phyloP scores from a whole-genome alignment of 257 asterid genomes.

The Nicotiana undulata region DNA sequence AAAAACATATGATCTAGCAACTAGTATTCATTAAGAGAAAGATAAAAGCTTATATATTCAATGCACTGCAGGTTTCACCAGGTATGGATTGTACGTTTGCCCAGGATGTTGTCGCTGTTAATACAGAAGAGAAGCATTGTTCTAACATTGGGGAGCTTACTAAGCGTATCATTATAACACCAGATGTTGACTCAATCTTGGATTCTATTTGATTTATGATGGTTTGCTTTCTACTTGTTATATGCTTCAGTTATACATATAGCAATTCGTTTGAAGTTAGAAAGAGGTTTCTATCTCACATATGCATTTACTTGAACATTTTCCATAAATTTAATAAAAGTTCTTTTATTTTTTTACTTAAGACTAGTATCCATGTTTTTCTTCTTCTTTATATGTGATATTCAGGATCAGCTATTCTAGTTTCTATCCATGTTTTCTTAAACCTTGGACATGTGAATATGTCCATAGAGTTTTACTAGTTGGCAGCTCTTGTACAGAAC shows the following conservation, averaged over 20 bases:
- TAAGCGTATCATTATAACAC: slow-evolving; percentile 51
- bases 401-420: not conserved
- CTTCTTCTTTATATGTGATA: not conserved
- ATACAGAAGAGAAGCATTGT: slow-evolving; percentile 36
- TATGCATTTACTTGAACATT: not conserved
- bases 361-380: not conserved
- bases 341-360: not conserved
- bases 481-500: not conserved
- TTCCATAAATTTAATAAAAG: not conserved
- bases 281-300: not conserved
- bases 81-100: slow-evolving; percentile 51
- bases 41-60: not conserved
- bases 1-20: too few relatives aligned
- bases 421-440: too few relatives aligned
- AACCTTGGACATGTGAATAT: not conserved
- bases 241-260: slow-evolving; percentile 1
- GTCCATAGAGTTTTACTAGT: not conserved
- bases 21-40: too few relatives aligned
- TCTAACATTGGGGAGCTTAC: slow-evolving; percentile 60
- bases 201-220: slow-evolving; percentile 32
- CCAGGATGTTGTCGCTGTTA: slow-evolving; percentile 52
- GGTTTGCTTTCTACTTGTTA: not conserved
- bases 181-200: slow-evolving; percentile 52
- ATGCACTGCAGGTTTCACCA: slow-evolving; percentile 48
- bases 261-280: not conserved